These are phyloP conservation scores for Metarhizium humberi DNA, from an alignment of 2,329 filamentous ascomycete genomes.

Conservation along the genomic window DNA sequence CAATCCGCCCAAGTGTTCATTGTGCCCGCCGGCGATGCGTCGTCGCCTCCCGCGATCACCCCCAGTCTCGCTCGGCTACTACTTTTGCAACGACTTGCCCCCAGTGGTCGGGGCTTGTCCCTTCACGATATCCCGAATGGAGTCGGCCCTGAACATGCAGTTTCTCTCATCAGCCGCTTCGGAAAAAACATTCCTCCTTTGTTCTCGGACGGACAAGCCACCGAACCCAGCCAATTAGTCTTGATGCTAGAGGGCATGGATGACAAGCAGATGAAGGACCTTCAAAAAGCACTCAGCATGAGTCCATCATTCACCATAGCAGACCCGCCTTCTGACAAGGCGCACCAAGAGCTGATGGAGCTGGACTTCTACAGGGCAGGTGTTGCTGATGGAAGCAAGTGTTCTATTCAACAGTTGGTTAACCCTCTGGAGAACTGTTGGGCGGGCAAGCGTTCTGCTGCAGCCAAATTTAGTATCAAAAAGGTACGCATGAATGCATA, in stretches of 20 bases:
- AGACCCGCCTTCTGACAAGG: conserved; percentile 33
- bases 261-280: conserved; percentile 33
- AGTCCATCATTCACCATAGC: conserved; percentile 39
- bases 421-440: conserved; percentile 39
- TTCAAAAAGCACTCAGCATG: conserved; percentile 25
- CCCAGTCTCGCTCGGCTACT: conserved; percentile 48
- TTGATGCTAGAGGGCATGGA: conserved; percentile 50
- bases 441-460: conserved; percentile 27
- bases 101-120: conserved; percentile 36
- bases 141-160: conserved; percentile 33
- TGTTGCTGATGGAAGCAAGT: conserved; percentile 25
- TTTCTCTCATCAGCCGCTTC: conserved; percentile 51
- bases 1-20: conserved; percentile 45
- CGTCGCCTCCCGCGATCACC: conserved; percentile 33
- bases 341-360: conserved; percentile 32
- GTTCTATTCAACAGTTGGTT: conserved; percentile 28
- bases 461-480: conserved; percentile 33
- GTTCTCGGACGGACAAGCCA: conserved; percentile 30
- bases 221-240: conserved; percentile 43
- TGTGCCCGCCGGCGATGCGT: conserved; percentile 25
- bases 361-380: conserved; percentile 30
- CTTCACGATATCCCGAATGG: conserved; percentile 35
- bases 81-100: conserved; percentile 46
- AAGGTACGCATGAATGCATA: conserved; percentile 24
- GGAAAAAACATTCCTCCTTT: conserved; percentile 43